These are phyloP conservation scores for Celoporthe dispersa DNA, from an alignment of 2,329 filamentous ascomycete species.

Conservation along the genomic window DNA sequence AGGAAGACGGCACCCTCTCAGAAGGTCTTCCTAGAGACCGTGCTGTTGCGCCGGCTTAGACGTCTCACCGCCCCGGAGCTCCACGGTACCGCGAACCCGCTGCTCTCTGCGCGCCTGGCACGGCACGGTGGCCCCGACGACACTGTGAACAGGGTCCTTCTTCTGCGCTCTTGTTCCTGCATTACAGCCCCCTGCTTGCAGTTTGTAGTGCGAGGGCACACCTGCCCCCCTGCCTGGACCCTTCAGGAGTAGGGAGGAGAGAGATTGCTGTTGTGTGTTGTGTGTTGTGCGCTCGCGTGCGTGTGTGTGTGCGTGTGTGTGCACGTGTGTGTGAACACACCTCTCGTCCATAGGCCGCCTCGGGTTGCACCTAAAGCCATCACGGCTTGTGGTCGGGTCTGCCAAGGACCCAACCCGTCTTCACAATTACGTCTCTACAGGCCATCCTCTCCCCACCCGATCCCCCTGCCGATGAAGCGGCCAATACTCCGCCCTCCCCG, in stretches of 20 bases:
- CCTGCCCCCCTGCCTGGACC: constrained; percentile 17
- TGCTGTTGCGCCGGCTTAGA: constrained; percentile 6
- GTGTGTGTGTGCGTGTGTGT: too few species aligned
- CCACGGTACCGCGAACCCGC: constrained; percentile 17
- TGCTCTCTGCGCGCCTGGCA: not conserved
- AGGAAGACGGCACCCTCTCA: constrained; percentile 19
- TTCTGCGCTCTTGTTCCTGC: constrained; percentile 19
- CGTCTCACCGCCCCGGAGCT: constrained; percentile 11
- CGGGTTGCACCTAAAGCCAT: constrained; percentile 16
- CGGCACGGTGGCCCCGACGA: constrained; percentile 17
- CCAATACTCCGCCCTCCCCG: constrained; percentile 36
- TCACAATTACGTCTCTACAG: constrained; percentile 56
- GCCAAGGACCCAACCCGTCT: constrained; percentile 46
- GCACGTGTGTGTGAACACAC: constrained; percentile 8
- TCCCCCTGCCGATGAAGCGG: constrained; percentile 45
- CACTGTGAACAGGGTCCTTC: constrained; percentile 7
- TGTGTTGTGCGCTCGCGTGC: too few species aligned
- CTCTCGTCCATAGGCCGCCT: constrained; percentile 22
- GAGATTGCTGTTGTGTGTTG: constrained; percentile 13
- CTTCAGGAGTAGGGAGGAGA: constrained; percentile 15
- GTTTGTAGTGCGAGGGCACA: constrained; percentile 14
- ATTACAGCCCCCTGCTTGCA: constrained; percentile 15
- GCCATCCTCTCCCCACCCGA: constrained; percentile 55
- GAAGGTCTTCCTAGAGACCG: constrained; percentile 25
- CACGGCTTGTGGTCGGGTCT: constrained; percentile 39